phyloP scores from a whole-genome alignment of 2,329 filamentous ascomycete species.

The Laburnicola sp. region DNA sequence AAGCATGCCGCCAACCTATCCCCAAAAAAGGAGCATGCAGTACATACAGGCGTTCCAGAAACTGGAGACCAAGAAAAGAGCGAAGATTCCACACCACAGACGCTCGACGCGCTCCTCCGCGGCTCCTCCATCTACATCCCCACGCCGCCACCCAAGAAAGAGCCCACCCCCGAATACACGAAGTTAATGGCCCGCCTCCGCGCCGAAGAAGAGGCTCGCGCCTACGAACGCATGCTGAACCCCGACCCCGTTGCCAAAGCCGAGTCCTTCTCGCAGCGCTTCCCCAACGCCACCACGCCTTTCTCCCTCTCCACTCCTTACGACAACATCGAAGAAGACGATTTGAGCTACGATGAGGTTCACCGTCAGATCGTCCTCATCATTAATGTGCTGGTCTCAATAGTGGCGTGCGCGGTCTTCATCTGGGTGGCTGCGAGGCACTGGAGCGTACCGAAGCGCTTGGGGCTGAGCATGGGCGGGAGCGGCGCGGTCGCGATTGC shows the following conservation, averaged over 20 bases:
- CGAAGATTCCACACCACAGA: conserved; percentile 25
- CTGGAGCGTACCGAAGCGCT: conserved; percentile 71
- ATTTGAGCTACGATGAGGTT: conserved; percentile 70
- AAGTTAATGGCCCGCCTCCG: conserved; percentile 84
- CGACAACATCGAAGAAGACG: conserved; percentile 58
- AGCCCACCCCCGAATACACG: conserved; percentile 77
- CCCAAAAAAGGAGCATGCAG: not conserved
- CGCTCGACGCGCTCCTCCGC: conserved; percentile 70
- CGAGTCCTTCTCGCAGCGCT: conserved; percentile 64
- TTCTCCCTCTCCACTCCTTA: conserved; percentile 45
- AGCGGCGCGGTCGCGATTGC: conserved; percentile 71
- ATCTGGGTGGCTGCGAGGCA: conserved; percentile 77
- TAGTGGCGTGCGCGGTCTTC: conserved; percentile 75
- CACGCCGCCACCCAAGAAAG: conserved; percentile 72
- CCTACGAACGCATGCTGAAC: conserved; percentile 80
- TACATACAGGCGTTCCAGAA: conserved; percentile 3
- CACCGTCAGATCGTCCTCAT: conserved; percentile 83
- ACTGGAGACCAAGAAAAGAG: not conserved
- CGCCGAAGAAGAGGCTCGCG: conserved; percentile 76
- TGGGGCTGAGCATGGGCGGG: conserved; percentile 72
- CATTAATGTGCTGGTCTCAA: conserved; percentile 85
- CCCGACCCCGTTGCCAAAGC: conserved; percentile 49
- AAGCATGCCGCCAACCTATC: conserved; percentile 16
- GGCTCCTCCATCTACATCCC: conserved; percentile 73
- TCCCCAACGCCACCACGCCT: conserved; percentile 57